These are phyloP conservation scores for Heritiera fomes DNA, from an alignment of 345 rosid genomes.

Conservation along the genomic window DNA sequence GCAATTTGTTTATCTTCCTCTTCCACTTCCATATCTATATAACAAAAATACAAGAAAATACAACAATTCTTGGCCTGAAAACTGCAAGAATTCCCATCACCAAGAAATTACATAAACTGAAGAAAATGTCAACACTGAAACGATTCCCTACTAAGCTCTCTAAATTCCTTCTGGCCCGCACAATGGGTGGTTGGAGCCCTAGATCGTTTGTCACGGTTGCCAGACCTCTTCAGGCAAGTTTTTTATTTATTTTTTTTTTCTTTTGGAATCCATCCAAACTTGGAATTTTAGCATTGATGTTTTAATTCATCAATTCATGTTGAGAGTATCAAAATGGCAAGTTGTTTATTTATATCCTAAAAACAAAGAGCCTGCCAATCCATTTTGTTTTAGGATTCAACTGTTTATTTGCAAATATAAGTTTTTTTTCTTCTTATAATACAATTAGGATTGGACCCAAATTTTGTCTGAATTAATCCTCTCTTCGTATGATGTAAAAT, in stretches of 20 bases:
- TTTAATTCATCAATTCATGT: background rate
- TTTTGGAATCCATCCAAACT: background rate
- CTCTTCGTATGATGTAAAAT: no score
- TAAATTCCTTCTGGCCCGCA: background rate
- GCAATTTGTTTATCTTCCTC: background rate
- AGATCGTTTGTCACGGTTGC: slow-evolving; percentile 29
- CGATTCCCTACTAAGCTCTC: slow-evolving; percentile 11
- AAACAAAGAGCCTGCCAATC: background rate
- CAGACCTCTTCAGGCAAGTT: slow-evolving; percentile 30
- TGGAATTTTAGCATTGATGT: background rate
- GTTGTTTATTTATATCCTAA: background rate
- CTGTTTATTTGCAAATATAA: background rate
- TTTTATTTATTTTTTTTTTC: background rate
- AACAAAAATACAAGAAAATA: background rate
- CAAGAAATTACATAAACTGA: background rate
- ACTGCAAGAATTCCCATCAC: background rate
- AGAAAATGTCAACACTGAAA: slow-evolving; percentile 28
- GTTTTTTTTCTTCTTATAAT: no score
- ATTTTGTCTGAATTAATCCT: no score
- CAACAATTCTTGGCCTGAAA: background rate
- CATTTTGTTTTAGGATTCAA: background rate
- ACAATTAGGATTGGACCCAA: no score
- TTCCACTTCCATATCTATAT: slow-evolving; percentile 4
- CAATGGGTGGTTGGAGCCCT: slow-evolving; percentile 3
- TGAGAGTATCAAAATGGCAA: background rate